phyloP scores from a whole-genome alignment of 352 stramenopile genomes.

The Globisporangium ultimum region DNA sequence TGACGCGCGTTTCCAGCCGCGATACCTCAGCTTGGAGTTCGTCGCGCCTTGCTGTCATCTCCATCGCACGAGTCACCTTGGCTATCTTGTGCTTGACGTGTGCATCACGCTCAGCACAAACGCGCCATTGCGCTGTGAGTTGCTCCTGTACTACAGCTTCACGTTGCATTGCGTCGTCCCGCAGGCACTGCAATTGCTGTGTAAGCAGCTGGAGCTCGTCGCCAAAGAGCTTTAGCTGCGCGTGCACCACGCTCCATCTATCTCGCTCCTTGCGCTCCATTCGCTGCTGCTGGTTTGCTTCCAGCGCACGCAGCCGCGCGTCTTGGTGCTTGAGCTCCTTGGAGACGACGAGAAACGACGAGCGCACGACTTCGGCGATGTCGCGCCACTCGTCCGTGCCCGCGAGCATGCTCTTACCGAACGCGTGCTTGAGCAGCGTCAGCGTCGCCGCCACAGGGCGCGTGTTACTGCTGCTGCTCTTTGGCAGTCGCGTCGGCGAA shows the following conservation, averaged over 20 bases:
- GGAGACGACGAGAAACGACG: slow-evolving; percentile 48
- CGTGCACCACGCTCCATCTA: slow-evolving; percentile 7
- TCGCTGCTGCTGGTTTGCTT: not conserved
- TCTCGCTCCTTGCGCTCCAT: not conserved
- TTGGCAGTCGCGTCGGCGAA: not conserved
- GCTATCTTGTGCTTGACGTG: not conserved
- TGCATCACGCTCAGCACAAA: too few species aligned
- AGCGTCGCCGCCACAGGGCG: not conserved
- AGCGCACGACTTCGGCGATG: slow-evolving; percentile 47
- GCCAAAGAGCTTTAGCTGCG: slow-evolving; percentile 6
- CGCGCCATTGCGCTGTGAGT: too few species aligned
- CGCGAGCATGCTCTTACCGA: slow-evolving; percentile 29
- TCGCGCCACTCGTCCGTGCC: slow-evolving; percentile 40
- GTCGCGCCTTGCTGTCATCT: not conserved
- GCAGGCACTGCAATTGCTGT: not conserved
- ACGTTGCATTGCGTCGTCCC: too few species aligned
- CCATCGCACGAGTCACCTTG: not conserved
- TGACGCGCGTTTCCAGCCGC: not conserved
- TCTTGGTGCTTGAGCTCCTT: slow-evolving; percentile 34
- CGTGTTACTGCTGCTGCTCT: not conserved
- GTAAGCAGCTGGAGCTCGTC: slow-evolving; percentile 6
- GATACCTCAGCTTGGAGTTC: not conserved
- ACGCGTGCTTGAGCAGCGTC: slow-evolving; percentile 33
- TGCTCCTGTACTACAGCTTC: not conserved
- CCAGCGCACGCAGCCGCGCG: slow-evolving; percentile 11